A percentile compares a stretch with the other conserved stretches of the same genome.
These are phyloP conservation scores for Lycium ferocissimum DNA, from an alignment of 257 asterid species.

Conservation along the genomic window DNA sequence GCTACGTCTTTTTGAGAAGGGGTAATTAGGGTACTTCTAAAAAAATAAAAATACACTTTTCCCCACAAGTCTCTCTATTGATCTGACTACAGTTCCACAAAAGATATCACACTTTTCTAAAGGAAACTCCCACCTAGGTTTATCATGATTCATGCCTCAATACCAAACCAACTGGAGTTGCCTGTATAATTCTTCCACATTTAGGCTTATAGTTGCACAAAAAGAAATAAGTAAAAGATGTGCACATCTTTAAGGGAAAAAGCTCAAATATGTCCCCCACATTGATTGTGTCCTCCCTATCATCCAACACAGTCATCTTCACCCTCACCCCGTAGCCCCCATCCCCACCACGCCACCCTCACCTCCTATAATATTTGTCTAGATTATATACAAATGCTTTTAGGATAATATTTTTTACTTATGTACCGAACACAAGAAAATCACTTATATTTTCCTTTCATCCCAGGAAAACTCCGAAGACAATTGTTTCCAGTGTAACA, in stretches of 20 bases:
- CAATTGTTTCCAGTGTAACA: neutral
- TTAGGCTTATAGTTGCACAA: neutral
- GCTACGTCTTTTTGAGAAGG: neutral
- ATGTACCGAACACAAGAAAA: no score
- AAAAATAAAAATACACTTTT: no score
- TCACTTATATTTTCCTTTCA: no score
- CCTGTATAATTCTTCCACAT: neutral
- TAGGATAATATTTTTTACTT: no score
- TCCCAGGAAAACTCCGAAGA: neutral
- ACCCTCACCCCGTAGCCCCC: no score
- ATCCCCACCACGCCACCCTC: no score
- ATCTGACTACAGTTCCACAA: neutral
- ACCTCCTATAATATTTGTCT: no score
- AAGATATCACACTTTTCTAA: neutral
- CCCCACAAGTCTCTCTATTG: neutral
- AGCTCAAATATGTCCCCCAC: no score
- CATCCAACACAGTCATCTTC: no score
- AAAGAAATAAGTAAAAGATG: neutral
- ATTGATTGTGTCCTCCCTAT: no score
- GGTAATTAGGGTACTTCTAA: neutral
- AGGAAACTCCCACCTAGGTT: neutral
- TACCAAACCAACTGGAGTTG: neutral
- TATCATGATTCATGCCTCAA: no score
- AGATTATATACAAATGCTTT: no score
- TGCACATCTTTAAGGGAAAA: neutral